Evolutionary conservation across 768 basidiomycete species (phyloP).

Genomic region (Chlorophyllum brunneum): DNA sequence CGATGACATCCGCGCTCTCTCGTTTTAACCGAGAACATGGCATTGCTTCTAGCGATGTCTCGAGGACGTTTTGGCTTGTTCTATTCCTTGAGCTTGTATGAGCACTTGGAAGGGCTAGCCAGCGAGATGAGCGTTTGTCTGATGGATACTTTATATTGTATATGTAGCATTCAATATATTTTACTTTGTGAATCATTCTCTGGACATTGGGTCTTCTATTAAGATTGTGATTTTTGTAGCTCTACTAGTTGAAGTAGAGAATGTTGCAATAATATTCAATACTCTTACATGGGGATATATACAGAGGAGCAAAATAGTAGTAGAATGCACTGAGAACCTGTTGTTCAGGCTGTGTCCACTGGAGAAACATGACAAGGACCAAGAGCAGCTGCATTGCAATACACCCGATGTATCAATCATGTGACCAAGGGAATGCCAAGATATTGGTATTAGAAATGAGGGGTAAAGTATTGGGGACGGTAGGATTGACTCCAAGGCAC

Average conservation of each 20-base stretch:
- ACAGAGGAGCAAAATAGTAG: background rate
- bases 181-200: background rate
- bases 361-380: too few species aligned
- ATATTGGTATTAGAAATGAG: too few species aligned
- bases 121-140: constrained; percentile 62
- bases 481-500: too few species aligned
- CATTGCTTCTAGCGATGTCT: constrained; percentile 31
- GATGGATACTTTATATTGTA: constrained; percentile 42
- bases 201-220: too few species aligned
- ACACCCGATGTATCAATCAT: too few species aligned
- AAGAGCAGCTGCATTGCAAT: too few species aligned
- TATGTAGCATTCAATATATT: background rate
- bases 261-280: too few species aligned
- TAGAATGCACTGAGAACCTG: background rate
- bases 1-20: constrained; percentile 64
- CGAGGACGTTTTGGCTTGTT: constrained; percentile 61
- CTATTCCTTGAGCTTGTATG: constrained; percentile 22
- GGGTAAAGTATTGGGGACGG: background rate
- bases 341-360: too few species aligned
- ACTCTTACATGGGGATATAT: background rate
- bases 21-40: constrained; percentile 67
- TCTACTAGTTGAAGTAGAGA: too few species aligned
- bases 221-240: too few species aligned
- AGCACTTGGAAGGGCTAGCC: constrained; percentile 31
- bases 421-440: too few species aligned